Evolutionary conservation across 768 basidiomycete genomes (phyloP).

Genomic region (Hydnomerulius pinastri): DNA sequence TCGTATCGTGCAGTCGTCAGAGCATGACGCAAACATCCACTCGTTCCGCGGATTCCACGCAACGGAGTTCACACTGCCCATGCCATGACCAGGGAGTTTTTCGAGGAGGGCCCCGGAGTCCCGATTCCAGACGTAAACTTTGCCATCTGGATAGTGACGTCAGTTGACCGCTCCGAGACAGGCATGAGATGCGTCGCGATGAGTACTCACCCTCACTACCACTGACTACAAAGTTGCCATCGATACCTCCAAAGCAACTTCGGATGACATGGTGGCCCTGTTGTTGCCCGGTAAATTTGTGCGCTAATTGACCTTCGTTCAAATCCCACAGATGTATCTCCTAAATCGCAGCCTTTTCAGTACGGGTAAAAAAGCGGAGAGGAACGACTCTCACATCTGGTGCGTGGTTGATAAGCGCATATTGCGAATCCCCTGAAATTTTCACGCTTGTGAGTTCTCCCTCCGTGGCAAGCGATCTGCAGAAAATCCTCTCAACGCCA

Average conservation of each 20-base stretch:
- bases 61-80: constrained; percentile 91
- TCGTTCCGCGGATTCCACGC: constrained; percentile 92
- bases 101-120: constrained; percentile 84
- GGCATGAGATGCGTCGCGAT: neutral
- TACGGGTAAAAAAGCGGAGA: neutral
- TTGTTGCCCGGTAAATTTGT: constrained; percentile 84
- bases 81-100: constrained; percentile 83
- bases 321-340: constrained; percentile 91
- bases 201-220: constrained; percentile 85
- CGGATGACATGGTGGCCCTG: constrained; percentile 86
- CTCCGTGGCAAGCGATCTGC: constrained; percentile 63
- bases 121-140: constrained; percentile 95
- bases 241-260: constrained; percentile 90
- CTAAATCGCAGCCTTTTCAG: constrained; percentile 41
- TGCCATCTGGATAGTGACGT: constrained; percentile 63
- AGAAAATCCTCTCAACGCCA: constrained; percentile 8
- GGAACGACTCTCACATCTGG: constrained; percentile 65
- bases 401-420: constrained; percentile 83
- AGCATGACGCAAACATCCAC: constrained; percentile 95
- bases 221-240: constrained; percentile 86
- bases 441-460: constrained; percentile 89
- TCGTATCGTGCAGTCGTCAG: constrained; percentile 88
- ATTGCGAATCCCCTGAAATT: constrained; percentile 83
- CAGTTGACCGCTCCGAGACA: constrained; percentile 9
- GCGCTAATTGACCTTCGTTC: constrained; percentile 62